Base-by-base conservation (phyloP, 208 protist genomes). In the Sergeia podlipaevii region DNA sequence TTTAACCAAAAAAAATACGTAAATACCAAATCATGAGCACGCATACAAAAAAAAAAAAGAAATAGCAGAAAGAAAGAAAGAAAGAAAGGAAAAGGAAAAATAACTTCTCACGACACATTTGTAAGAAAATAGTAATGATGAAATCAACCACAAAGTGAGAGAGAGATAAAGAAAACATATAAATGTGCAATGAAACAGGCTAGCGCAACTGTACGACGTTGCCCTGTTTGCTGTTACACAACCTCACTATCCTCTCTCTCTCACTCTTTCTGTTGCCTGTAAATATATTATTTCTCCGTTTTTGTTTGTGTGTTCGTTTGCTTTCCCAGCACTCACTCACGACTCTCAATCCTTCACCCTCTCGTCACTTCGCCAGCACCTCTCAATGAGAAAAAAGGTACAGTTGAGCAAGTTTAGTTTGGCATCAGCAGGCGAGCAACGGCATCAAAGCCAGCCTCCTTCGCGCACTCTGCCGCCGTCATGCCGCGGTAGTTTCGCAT, bases 401-500 rank as follows among this genome's bases (percentile, higher is more conserved):
- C n/a, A n/a, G n/a, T n/a, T n/a, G 34, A 15, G 34, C 11, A n/a
- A 11, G 11, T n/a, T 61, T 45, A 73, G 39, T 57, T 64, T 5
- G 73, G 66, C 20, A 78, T 37, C 23, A 91, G 63, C 54, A 88
- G 65, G 23, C 61, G 41, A 8, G 80, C 73, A 29, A 92, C 57
- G 10, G 73, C 63, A 17, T 51, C 39, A 48, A 92, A 92, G 28
- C 85, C 80, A 7, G 66, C 66, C 48, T 86, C 80, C 55, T 78
- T 76, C 1, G 85, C 80, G 47, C 77, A 80, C 60, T 92, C 80
- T 0, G 85, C 80, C 23, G 85, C 71, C 15, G 78, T 86, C 55
- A 75, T 49, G 33, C 73, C 72, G 2, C 67, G 67, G 7, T 59
- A 32, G 46, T 89, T 88, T 18, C 45, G 61, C 56, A 77, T 39